A percentile compares a stretch with the other conserved stretches of the same genome.
Conservation (phyloP, 176 grass and related monocot species). For the Elymus sibiricus region DNA sequence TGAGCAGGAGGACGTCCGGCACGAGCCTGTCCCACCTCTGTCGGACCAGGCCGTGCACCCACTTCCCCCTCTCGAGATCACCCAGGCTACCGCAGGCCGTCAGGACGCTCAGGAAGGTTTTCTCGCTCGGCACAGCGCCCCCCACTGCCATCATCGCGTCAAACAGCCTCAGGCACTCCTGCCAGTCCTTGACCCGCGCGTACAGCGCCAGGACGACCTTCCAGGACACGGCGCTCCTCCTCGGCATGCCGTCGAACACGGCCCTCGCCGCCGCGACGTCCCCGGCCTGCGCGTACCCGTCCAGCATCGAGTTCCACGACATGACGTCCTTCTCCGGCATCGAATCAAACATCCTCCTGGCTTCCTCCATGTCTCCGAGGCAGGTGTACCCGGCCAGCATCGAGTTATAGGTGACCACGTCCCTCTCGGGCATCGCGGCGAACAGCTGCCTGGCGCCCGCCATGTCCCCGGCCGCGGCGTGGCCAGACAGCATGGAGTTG, state of each 20-base stretch:
- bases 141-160: constrained; percentile 39
- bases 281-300: constrained; percentile 36
- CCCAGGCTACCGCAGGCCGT: constrained; percentile 53
- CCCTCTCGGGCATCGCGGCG: constrained; percentile 34
- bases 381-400: constrained; percentile 44
- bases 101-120: constrained; percentile 60
- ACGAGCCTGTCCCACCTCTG: constrained; percentile 27
- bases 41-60: constrained; percentile 41
- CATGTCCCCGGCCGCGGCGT: constrained; percentile 38
- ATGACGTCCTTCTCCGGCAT: constrained; percentile 53
- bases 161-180: constrained; percentile 50
- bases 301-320: constrained; percentile 63
- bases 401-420: constrained; percentile 49
- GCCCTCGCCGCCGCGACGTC: not conserved
- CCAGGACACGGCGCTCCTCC: constrained; percentile 45
- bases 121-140: constrained; percentile 27
- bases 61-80: constrained; percentile 46
- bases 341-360: constrained; percentile 35
- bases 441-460: constrained; percentile 31
- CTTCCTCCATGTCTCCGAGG: constrained; percentile 12
- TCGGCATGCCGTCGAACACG: constrained; percentile 50
- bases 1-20: constrained; percentile 53
- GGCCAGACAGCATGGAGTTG: constrained; percentile 54
- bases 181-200: constrained; percentile 48
- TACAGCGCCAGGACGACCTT: constrained; percentile 54